Conservation (phyloP, 345 rosid species). For the Trapa incisa region DNA sequence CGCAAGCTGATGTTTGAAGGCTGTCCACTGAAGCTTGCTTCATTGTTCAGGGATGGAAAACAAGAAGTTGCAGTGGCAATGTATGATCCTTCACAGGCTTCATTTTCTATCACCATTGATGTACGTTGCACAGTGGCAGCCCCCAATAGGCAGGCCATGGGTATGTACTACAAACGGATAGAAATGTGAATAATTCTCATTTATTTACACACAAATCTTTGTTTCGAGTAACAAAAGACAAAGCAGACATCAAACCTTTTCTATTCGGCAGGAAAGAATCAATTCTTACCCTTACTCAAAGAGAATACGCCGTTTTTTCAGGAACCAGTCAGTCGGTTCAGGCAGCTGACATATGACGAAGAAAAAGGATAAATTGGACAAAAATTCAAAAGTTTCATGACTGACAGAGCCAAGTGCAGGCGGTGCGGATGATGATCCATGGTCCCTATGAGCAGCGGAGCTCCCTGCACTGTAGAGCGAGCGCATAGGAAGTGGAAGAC, state of each 20-base stretch:
- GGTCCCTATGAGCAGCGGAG: not conserved
- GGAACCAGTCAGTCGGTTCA: not conserved
- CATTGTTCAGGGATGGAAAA: slow-evolving; percentile 17
- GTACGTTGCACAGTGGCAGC: slow-evolving; percentile 21
- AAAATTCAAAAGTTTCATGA: not conserved
- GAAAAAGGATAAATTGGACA: not conserved
- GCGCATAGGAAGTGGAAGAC: not conserved
- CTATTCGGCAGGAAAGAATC: not conserved
- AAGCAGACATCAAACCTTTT: not conserved
- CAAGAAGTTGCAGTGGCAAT: slow-evolving; percentile 19
- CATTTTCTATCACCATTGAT: slow-evolving; percentile 18
- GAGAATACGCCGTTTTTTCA: not conserved
- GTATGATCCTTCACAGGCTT: slow-evolving; percentile 20
- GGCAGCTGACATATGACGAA: not conserved
- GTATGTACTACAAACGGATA: not conserved
- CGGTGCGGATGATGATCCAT: not conserved
- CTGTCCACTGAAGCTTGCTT: slow-evolving; percentile 19
- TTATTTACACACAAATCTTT: not conserved
- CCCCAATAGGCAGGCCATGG: slow-evolving; percentile 47
- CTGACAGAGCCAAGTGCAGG: not conserved
- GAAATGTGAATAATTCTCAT: not conserved
- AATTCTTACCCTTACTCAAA: not conserved
- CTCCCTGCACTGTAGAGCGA: not conserved
- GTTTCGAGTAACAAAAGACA: not conserved
- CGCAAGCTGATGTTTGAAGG: slow-evolving; percentile 16